Evolutionary conservation across 108 stramenopile species (phyloP).

Genomic region (Cyclotella choctawhatcheeana): DNA sequence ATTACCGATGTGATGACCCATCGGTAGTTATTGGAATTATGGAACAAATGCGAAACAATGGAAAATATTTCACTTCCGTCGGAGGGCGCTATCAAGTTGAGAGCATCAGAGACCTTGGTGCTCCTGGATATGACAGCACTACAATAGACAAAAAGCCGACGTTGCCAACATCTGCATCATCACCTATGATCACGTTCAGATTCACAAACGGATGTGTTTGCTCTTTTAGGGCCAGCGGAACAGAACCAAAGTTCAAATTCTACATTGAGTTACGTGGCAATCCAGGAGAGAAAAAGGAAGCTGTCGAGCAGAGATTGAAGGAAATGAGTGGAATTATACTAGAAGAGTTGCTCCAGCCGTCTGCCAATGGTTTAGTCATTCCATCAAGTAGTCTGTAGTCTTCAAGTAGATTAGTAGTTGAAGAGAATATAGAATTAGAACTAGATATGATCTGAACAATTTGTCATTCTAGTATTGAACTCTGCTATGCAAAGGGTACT

Average conservation of each 20-base stretch:
- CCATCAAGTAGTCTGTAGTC: conserved; percentile 23
- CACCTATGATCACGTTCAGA: conserved; percentile 94
- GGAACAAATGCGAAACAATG: conserved; percentile 70
- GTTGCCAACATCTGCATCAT: conserved; percentile 81
- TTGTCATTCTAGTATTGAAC: background rate
- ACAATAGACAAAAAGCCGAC: conserved; percentile 78
- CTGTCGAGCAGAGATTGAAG: conserved; percentile 66
- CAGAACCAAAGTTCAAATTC: conserved; percentile 99
- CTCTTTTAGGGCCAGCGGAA: conserved; percentile 95
- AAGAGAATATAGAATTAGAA: too few relatives aligned
- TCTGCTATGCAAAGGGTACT: too few relatives aligned
- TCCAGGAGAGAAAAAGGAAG: conserved; percentile 73
- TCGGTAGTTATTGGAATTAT: conserved; percentile 78
- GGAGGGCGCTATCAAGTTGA: conserved; percentile 74
- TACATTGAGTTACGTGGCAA: conserved; percentile 93
- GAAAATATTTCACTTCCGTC: conserved; percentile 71
- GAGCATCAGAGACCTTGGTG: conserved; percentile 86
- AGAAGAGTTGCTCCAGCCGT: conserved; percentile 80
- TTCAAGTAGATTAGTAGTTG: too few relatives aligned
- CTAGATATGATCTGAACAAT: background rate
- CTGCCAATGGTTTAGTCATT: conserved; percentile 62
- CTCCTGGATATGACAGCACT: conserved; percentile 87
- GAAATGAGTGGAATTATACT: conserved; percentile 70
- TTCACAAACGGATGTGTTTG: conserved; percentile 93
- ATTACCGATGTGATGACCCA: conserved; percentile 88